Base-by-base conservation (phyloP, 73 alveolate species). In the Blepharisma japonicum region DNA sequence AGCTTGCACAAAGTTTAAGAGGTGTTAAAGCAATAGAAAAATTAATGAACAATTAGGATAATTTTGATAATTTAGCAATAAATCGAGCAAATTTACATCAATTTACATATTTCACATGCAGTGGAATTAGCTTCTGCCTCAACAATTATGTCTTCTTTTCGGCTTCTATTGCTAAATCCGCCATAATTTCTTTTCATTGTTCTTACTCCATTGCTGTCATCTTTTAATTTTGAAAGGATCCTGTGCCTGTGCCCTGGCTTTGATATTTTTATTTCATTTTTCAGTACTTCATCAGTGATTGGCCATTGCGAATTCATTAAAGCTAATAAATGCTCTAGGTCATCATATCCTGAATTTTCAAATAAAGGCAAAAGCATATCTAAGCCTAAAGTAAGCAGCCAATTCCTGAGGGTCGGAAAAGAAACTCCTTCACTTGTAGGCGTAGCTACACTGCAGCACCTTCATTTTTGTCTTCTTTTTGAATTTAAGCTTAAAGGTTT, bases 201-300 rank as follows among this genome's bases (percentile, higher is more conserved):
- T 32, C 42, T 32, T 3, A 32, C 42, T 32, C 42, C 42, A 32
- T 32, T 32, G 42, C 42, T 32, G 47, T 61, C 80, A 14, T 70
- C 80, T 45, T 70, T 45, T 14, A 70, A 25, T 45, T 47, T 70
- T 9, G 66, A 45, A 70, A 70, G 68, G 3, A 70, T 70, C 66
- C 80, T 18, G 39, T 70, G 80, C 27, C 80, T 70, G 45, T 70
- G 61, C 38, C 80, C 80, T 38, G 66, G 56, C 6, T 70, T 70
- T 7, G 14, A 11, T 14, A 70, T 25, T 9, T 45, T 45, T n/a
- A 70, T 45, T 18, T n/a, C 38, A 38, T 61, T 21, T 45, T 45
- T 23, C 70, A 70, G 61, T 1, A 18, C 5, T 14, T 39, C 56
- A 39, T 9, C 77, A 45, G 80, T 70, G 56, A 70, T 70, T 45